Conservation (phyloP, 225 moss, liverwort and hornwort genomes). For the Pseudoscleropodium purum region DNA sequence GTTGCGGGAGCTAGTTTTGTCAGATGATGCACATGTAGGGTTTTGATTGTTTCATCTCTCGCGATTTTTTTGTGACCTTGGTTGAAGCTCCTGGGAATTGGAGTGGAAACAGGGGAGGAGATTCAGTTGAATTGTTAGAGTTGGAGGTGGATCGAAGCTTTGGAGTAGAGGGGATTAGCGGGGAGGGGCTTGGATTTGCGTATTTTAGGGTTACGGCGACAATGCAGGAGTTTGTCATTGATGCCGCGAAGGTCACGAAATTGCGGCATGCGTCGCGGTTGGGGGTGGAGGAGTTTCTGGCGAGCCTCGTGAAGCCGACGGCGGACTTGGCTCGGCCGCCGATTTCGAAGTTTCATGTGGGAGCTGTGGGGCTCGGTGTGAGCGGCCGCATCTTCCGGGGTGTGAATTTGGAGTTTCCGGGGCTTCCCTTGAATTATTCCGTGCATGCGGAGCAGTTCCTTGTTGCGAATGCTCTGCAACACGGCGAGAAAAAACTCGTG, state of each 20-base stretch:
- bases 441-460: conserved; percentile 97
- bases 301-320: conserved; percentile 73
- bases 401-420: conserved; percentile 82
- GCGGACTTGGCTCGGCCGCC: conserved; percentile 66
- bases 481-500: conserved; percentile 70
- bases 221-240: conserved; percentile 79
- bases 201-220: neutral
- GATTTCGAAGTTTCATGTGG: conserved; percentile 90
- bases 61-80: neutral
- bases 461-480: conserved; percentile 86
- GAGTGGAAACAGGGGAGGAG: neutral
- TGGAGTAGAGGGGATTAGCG: neutral
- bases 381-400: conserved; percentile 88
- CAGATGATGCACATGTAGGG: neutral
- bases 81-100: neutral
- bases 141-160: neutral
- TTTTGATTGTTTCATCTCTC: neutral
- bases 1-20: neutral
- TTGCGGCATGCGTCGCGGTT: conserved; percentile 65
- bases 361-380: conserved; percentile 76
- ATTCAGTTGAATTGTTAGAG: neutral
- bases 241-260: conserved; percentile 58
- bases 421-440: conserved; percentile 59
- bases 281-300: conserved; percentile 61
- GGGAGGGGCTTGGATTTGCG: neutral